Conservation (phyloP, 148 eudicot species). For the Rhododendron ovatum region DNA sequence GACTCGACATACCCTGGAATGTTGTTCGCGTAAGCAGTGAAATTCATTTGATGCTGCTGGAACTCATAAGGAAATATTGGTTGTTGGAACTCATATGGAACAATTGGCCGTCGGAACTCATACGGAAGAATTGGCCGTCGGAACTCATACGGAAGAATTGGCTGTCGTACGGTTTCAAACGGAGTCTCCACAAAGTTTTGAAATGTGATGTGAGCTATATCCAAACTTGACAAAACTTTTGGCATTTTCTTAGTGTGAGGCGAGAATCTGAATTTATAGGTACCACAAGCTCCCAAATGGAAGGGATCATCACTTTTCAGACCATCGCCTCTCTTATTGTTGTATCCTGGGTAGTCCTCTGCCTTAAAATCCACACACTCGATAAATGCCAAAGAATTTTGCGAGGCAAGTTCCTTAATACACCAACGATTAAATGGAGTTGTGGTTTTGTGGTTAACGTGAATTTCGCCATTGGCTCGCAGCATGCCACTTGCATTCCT, state of each 20-base stretch:
- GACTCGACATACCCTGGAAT: neutral
- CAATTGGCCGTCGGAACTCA: neutral
- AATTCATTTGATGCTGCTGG: neutral
- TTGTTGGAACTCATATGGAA: neutral
- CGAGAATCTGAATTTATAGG: conserved; percentile 41
- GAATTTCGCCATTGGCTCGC: conserved; percentile 47
- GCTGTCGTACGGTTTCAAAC: neutral
- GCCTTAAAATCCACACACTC: conserved; percentile 31
- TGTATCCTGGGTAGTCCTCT: conserved; percentile 61
- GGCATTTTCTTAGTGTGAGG: neutral
- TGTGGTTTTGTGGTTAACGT: conserved; percentile 55
- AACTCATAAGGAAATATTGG: neutral
- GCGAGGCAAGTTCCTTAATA: conserved; percentile 37
- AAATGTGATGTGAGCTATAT: too few relatives aligned
- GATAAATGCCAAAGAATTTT: conserved; percentile 23
- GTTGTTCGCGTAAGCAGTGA: neutral
- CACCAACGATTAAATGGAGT: conserved; percentile 50
- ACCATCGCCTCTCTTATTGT: conserved; percentile 61
- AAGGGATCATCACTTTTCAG: conserved; percentile 44
- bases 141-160: neutral
- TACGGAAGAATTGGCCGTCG: neutral
- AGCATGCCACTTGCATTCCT: conserved; percentile 52
- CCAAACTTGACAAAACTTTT: neutral
- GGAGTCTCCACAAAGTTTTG: neutral
- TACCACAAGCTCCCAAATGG: conserved; percentile 44